phyloP scores from a whole-genome alignment of 495 filamentous ascomycete genomes.

The Aspergillus nanangensis region DNA sequence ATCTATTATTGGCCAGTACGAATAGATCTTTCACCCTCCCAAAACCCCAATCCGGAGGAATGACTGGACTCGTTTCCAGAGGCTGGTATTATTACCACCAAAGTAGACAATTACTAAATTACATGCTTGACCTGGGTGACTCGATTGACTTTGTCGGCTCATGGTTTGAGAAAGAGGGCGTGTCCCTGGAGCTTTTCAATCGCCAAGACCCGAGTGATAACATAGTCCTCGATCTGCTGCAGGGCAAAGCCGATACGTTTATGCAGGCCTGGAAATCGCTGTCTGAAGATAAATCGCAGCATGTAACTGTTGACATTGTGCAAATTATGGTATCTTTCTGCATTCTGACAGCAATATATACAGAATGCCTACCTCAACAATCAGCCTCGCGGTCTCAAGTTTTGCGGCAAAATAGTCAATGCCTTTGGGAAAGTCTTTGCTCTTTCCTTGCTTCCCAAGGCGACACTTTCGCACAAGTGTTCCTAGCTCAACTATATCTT shows the following conservation, averaged over 20 bases:
- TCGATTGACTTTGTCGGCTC: slow-evolving; percentile 21
- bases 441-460: slow-evolving; percentile 22
- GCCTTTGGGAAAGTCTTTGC: slow-evolving; percentile 34
- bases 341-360: slow-evolving; percentile 29
- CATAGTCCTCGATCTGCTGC: slow-evolving; percentile 41
- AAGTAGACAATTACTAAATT: slow-evolving; percentile 29
- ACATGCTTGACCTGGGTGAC: slow-evolving; percentile 29
- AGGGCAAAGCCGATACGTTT: slow-evolving; percentile 39
- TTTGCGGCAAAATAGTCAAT: slow-evolving; percentile 25
- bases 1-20: slow-evolving; percentile 37
- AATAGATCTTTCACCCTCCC: slow-evolving; percentile 27
- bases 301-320: slow-evolving; percentile 42
- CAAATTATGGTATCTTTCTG: slow-evolving; percentile 45
- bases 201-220: slow-evolving; percentile 36
- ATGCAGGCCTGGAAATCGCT: slow-evolving; percentile 41
- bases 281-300: slow-evolving; percentile 33
- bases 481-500: slow-evolving; percentile 29
- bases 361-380: slow-evolving; percentile 30
- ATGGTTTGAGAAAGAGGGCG: slow-evolving; percentile 20
- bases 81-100: slow-evolving; percentile 34
- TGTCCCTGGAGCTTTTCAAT: slow-evolving; percentile 17
- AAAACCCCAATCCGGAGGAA: slow-evolving; percentile 16
- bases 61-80: slow-evolving; percentile 24
- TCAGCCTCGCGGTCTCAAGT: slow-evolving; percentile 19
- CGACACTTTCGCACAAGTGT: slow-evolving; percentile 26